Percentiles rank a stretch among this genome's conserved stretches.
These are phyloP conservation scores for Rhizopus delemar DNA, from an alignment of 371 early-diverging fungal species.

Conservation along the genomic window DNA sequence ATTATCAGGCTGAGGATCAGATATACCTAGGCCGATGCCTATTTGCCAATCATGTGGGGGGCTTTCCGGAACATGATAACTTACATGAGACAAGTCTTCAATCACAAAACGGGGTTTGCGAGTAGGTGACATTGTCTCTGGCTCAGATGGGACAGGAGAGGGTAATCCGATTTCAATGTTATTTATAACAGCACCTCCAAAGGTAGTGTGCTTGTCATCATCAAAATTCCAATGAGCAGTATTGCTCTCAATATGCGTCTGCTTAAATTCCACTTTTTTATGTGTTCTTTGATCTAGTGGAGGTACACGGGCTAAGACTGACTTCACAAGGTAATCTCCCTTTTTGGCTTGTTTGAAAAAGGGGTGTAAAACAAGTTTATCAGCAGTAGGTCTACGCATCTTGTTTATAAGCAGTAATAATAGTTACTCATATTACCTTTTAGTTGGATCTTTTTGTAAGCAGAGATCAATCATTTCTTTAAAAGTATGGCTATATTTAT, in stretches of 20 bases:
- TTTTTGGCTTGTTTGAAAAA: constrained; percentile 82
- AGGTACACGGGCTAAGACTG: constrained; percentile 66
- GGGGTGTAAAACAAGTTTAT: constrained; percentile 72
- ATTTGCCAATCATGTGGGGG: constrained; percentile 8
- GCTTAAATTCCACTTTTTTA: constrained; percentile 42
- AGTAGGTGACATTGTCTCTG: constrained; percentile 1
- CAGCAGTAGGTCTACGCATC: constrained; percentile 69
- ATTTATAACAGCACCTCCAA: constrained; percentile 36
- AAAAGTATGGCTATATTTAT: constrained; percentile 76
- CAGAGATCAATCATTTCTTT: constrained; percentile 88
- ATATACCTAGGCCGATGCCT: constrained; percentile 11
- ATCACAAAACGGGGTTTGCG: constrained; percentile 49
- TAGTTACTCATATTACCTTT: constrained; percentile 50
- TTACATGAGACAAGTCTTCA: constrained; percentile 20
- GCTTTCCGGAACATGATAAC: background rate
- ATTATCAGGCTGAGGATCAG: constrained; percentile 5
- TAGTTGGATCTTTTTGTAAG: constrained; percentile 79
- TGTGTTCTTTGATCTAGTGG: constrained; percentile 67
- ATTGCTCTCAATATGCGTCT: constrained; percentile 29
- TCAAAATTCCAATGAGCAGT: constrained; percentile 51
- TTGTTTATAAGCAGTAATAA: background rate
- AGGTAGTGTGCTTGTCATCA: constrained; percentile 38
- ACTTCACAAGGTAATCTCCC: constrained; percentile 59
- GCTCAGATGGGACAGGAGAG: constrained; percentile 10
- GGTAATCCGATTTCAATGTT: constrained; percentile 10